These are phyloP conservation scores for Scutellaria minor DNA, from an alignment of 257 asterid genomes.

Conservation along the genomic window DNA sequence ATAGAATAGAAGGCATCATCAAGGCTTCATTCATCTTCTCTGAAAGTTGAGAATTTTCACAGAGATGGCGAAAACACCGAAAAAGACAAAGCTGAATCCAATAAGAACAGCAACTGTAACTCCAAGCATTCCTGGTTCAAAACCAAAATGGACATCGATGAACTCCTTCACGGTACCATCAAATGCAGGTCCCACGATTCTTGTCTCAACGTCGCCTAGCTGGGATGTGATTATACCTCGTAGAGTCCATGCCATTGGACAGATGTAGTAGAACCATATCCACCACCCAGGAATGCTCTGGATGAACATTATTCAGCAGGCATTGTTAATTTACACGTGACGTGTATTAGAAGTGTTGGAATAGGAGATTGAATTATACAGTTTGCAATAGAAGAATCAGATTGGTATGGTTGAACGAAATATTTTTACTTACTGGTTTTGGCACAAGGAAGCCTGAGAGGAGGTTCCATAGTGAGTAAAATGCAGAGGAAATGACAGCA, in stretches of 20 bases:
- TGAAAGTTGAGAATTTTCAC: constrained; percentile 77
- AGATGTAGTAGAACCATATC: constrained; percentile 89
- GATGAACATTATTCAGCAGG: background rate
- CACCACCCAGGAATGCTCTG: constrained; percentile 89
- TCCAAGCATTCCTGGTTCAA: constrained; percentile 61
- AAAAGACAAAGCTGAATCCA: constrained; percentile 59
- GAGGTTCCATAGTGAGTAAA: constrained; percentile 59
- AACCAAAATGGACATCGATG: constrained; percentile 56
- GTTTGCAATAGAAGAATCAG: background rate
- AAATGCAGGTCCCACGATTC: constrained; percentile 55
- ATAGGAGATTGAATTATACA: no score
- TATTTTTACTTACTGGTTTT: constrained; percentile 43
- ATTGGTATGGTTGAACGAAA: background rate
- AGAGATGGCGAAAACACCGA: constrained; percentile 61
- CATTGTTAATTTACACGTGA: background rate
- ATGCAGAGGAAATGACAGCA: constrained; percentile 50
- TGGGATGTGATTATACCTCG: constrained; percentile 83
- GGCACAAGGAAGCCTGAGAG: constrained; percentile 64
- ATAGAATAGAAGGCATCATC: no score
- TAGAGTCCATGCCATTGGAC: constrained; percentile 80
- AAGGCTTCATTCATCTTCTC: constrained; percentile 45
- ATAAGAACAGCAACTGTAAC: constrained; percentile 51
- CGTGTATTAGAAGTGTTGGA: background rate
- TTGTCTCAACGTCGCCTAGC: constrained; percentile 75
- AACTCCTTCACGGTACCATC: constrained; percentile 73